Conservation (phyloP, 2,329 filamentous ascomycete genomes). For the Aspergillus costaricaensis region DNA sequence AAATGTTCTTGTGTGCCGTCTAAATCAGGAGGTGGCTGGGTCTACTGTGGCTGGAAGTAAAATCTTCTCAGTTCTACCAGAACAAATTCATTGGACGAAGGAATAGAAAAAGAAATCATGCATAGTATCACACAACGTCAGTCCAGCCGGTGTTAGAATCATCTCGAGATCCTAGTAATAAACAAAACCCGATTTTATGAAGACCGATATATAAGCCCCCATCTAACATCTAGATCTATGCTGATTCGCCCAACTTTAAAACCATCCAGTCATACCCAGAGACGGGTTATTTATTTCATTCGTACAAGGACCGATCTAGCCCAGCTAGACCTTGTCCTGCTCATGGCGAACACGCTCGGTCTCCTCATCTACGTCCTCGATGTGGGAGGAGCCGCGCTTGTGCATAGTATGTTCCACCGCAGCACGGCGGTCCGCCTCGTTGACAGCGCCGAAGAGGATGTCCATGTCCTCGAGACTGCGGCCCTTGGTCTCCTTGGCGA, state of each 20-base stretch:
- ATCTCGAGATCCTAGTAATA: not conserved
- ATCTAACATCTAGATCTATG: slow-evolving; percentile 2
- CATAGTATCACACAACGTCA: not conserved
- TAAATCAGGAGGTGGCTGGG: too few species aligned
- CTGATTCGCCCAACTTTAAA: not conserved
- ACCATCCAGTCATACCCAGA: not conserved
- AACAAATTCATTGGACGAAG: not conserved
- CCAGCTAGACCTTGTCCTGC: slow-evolving; percentile 12
- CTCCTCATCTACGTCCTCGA: slow-evolving; percentile 22
- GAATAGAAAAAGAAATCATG: not conserved
- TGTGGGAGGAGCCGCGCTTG: slow-evolving; percentile 26
- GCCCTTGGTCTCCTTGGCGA: slow-evolving; percentile 44
- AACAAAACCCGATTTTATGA: not conserved
- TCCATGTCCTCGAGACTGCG: slow-evolving; percentile 46
- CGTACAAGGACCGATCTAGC: not conserved
- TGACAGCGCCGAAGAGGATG: slow-evolving; percentile 31
- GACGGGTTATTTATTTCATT: not conserved
- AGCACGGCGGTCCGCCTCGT: slow-evolving; percentile 25
- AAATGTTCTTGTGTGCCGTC: too few species aligned
- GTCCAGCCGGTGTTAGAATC: not conserved
- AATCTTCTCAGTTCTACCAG: too few species aligned
- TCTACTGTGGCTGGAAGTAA: too few species aligned
- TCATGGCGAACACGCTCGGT: slow-evolving; percentile 4
- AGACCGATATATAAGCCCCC: not conserved
- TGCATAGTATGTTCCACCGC: slow-evolving; percentile 30